Conservation (phyloP, 345 rosid genomes). For the Salix suchowensis region DNA sequence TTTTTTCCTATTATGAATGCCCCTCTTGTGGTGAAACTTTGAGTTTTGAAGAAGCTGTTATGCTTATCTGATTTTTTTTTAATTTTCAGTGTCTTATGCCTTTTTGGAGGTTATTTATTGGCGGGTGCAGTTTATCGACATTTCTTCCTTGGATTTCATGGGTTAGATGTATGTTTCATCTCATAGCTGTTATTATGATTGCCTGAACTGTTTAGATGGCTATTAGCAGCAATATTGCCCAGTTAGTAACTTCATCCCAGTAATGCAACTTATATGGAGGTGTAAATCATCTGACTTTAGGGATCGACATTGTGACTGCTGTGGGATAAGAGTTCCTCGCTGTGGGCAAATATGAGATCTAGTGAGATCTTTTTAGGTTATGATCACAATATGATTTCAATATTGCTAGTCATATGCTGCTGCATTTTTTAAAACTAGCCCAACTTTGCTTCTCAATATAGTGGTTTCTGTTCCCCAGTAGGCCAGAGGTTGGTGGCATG, state of each 20-base stretch:
- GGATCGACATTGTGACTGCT: not conserved
- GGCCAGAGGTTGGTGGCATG: too few relatives aligned
- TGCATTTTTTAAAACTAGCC: too few relatives aligned
- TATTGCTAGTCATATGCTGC: too few relatives aligned
- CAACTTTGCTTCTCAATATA: too few relatives aligned
- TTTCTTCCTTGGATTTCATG: conserved; percentile 62
- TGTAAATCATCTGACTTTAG: not conserved
- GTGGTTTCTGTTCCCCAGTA: too few relatives aligned
- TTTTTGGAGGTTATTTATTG: conserved; percentile 75
- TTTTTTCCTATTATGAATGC: not conserved
- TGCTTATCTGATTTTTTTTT: conserved; percentile 7
- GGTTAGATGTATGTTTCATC: conserved; percentile 56
- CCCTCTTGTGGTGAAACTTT: not conserved
- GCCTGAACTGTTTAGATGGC: not conserved
- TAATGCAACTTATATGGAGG: not conserved
- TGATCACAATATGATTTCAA: too few relatives aligned
- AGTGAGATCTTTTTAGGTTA: too few relatives aligned
- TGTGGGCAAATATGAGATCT: not conserved
- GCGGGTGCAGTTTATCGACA: conserved; percentile 69
- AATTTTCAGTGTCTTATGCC: conserved; percentile 52
- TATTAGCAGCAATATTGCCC: not conserved
- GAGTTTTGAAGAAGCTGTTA: not conserved
- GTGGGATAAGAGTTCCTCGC: not conserved
- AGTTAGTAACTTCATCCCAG: not conserved
- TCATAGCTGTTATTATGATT: not conserved